phyloP scores from a whole-genome alignment of 352 stramenopile genomes.

The Phytophthora palmivora region DNA sequence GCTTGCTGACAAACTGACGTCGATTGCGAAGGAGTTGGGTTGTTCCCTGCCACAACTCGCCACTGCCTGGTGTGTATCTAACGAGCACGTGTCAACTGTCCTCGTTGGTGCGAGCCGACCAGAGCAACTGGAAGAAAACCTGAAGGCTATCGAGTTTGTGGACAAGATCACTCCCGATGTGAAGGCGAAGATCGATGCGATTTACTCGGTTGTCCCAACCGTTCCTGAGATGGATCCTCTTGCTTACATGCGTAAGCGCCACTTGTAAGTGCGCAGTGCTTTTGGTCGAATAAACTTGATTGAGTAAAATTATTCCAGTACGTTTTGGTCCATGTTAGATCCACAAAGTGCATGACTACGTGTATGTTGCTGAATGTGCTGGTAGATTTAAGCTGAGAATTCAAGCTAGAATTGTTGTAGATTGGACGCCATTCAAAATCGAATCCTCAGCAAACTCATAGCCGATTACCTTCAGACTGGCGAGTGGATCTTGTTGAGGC shows the following conservation, averaged over 20 bases:
- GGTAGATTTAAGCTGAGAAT: no score
- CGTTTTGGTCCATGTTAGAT: no score
- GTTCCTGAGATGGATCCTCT: not conserved
- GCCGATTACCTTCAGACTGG: no score
- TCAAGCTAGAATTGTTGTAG: no score
- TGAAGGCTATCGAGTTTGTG: conserved; percentile 12
- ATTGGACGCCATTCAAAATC: no score
- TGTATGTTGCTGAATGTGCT: no score
- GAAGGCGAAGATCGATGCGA: conserved; percentile 11
- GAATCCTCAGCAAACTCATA: no score
- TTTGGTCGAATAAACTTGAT: no score
- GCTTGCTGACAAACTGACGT: conserved; percentile 12
- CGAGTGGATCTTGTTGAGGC: not conserved
- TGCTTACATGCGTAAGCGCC: conserved; percentile 2
- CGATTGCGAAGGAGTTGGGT: conserved; percentile 10
- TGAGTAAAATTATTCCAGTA: no score
- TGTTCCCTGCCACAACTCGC: conserved; percentile 16
- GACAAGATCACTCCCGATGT: conserved; percentile 14
- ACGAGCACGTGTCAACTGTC: conserved; percentile 17
- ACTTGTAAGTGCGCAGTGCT: no score
- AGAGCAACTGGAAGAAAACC: conserved; percentile 15
- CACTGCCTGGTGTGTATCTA: conserved; percentile 9
- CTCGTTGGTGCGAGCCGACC: conserved; percentile 14
- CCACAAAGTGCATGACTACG: no score
- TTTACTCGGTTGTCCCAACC: conserved; percentile 9